Conservation (phyloP, 345 rosid genomes). For the Syzygium oleosum region DNA sequence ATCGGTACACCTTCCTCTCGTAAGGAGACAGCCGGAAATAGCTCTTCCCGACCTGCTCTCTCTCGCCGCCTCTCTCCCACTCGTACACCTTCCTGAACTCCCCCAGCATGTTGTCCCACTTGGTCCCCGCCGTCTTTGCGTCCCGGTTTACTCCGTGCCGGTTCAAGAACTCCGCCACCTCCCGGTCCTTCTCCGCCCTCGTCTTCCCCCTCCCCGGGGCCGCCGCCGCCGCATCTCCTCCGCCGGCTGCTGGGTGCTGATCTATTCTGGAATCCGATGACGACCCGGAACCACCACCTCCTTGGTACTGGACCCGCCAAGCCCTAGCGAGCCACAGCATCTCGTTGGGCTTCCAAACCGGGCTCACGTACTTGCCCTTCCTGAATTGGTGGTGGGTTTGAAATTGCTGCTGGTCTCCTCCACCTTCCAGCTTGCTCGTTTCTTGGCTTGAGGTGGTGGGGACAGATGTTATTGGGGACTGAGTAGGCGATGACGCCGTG, state of each 20-base stretch:
- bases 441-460: conserved; percentile 44
- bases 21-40: conserved; percentile 94
- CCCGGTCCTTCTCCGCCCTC: conserved; percentile 87
- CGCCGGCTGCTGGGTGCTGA: not conserved
- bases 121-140: conserved; percentile 92
- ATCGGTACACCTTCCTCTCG: conserved; percentile 68
- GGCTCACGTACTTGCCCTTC: conserved; percentile 94
- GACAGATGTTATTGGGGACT: conserved; percentile 45
- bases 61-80: conserved; percentile 83
- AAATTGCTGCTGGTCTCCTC: conserved; percentile 4
- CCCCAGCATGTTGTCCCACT: conserved; percentile 99
- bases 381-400: conserved; percentile 57
- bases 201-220: conserved; percentile 62
- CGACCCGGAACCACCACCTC: conserved; percentile 26
- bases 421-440: conserved; percentile 35
- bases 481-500: conserved; percentile 71
- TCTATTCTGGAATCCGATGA: not conserved
- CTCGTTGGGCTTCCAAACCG: conserved; percentile 98
- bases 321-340: conserved; percentile 97
- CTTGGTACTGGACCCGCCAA: conserved; percentile 82
- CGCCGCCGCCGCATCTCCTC: conserved; percentile 16
- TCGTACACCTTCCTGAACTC: conserved; percentile 92
- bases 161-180: conserved; percentile 85
- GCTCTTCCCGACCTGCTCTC: conserved; percentile 76
- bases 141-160: conserved; percentile 78